A percentile compares a stretch with the other conserved stretches of the same genome.
phyloP scores from a whole-genome alignment of 2,329 filamentous ascomycete species.

The Aspergillus vadensis region DNA sequence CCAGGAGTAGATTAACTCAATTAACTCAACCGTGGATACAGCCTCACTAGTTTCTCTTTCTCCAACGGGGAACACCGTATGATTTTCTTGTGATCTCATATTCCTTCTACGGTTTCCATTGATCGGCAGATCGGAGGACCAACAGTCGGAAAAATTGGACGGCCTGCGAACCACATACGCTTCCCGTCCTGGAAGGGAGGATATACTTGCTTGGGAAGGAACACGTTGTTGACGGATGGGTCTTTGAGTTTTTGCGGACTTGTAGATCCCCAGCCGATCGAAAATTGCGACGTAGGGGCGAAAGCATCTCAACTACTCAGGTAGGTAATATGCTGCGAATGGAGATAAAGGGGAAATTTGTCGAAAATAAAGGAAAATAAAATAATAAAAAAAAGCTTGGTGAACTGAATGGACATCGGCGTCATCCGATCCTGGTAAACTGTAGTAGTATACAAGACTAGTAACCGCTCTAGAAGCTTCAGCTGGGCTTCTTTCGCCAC shows the following conservation, averaged over 20 bases:
- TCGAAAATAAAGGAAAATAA: too few species aligned
- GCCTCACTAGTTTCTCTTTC: slow-evolving; percentile 1
- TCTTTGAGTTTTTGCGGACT: neutral
- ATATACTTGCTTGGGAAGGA: neutral
- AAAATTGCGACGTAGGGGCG: neutral
- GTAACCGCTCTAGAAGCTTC: neutral
- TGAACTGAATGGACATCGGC: too few species aligned
- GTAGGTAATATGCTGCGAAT: neutral
- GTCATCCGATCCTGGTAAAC: too few species aligned
- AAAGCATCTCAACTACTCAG: neutral
- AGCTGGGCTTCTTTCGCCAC: neutral
- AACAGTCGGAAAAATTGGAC: neutral
- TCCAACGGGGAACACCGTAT: neutral
- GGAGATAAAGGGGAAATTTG: too few species aligned
- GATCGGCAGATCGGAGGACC: neutral
- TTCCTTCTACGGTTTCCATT: neutral
- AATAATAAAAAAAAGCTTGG: too few species aligned
- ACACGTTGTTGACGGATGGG: slow-evolving; percentile 12
- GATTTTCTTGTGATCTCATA: neutral
- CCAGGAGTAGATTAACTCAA: slow-evolving; percentile 20
- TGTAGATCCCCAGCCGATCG: neutral
- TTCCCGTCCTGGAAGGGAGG: neutral
- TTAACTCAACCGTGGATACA: slow-evolving; percentile 21
- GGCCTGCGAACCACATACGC: neutral
- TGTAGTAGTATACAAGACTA: too few species aligned